Conservation (phyloP, 768 basidiomycete species). For the Pleurotus djamor region DNA sequence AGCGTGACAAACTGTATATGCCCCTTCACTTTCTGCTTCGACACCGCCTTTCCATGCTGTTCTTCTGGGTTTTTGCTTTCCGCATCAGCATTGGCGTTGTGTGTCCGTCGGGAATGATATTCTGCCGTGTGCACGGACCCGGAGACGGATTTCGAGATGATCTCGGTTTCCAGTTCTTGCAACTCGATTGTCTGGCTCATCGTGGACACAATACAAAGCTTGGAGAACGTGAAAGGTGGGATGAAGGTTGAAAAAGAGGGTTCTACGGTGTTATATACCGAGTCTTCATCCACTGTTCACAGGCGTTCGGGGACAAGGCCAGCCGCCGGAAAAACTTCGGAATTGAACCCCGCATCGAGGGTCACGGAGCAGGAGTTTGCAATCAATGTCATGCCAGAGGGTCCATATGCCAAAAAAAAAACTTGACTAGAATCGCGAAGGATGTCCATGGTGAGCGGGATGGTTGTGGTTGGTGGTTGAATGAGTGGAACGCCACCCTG, state of each 20-base stretch:
- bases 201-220: neutral
- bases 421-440: too few species aligned
- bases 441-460: too few species aligned
- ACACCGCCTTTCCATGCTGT: neutral
- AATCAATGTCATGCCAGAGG: too few species aligned
- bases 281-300: too few species aligned
- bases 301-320: too few species aligned
- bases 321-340: too few species aligned
- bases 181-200: constrained; percentile 7
- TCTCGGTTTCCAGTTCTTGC: neutral
- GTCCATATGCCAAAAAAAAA: too few species aligned
- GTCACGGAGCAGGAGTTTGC: too few species aligned
- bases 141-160: neutral
- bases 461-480: too few species aligned
- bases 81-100: neutral
- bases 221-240: neutral
- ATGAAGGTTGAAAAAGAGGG: neutral
- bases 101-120: neutral
- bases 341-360: too few species aligned
- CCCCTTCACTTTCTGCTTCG: neutral
- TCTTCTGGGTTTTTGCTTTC: neutral
- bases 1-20: constrained; percentile 51
- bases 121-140: neutral
- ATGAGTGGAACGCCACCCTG: too few species aligned
- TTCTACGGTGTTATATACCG: too few species aligned